Base-by-base conservation (phyloP, 116 monocot genomes). In the Trichopus zeylanicus region DNA sequence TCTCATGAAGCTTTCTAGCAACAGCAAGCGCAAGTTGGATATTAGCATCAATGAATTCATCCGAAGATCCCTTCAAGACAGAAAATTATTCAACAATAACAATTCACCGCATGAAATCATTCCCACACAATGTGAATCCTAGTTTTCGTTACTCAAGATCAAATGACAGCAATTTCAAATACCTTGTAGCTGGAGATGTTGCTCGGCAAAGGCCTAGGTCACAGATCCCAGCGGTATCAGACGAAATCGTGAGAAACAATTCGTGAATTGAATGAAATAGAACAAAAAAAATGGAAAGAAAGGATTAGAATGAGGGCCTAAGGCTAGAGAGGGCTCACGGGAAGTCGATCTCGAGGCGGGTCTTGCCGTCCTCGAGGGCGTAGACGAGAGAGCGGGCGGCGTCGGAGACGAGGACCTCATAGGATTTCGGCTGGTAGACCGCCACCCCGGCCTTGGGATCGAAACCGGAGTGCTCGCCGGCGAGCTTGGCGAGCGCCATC, bases 41-140 rank as follows among this genome's bases (percentile, higher is more conserved):
- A 49, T 97, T 97, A 60, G 97, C 97, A 78, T 97, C 97, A 70
- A 81, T 97, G 55, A 91, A 97, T 57, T 97, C 97, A 69, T 97
- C 97, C 69, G 97, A 97, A 81, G 84, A 81, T 31, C 97, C 97
- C 97, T 97, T 74, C 72, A 82, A 32, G 57, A n/a, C n/a, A n/a
- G n/a, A n/a, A n/a, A n/a, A n/a, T n/a, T 5, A 70, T 47, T 19
- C 24, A 54, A 19, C 42, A 54, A 23, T n/a, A 61, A 46, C 0
- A 26, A 19, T 7, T 19, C 25, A 61, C 0, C 13, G 10, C 35
- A 59, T n/a, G n/a, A 26, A 42, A 42, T 42, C 42, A 42, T 13
- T 13, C 13, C 18, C 12, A 0, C 42, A 13, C 42, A 42, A n/a
- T n/a, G n/a, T n/a, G 42, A 42, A 13, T 42, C 42, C 13, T 1